Conservation (phyloP, 1,139 yeast species). For the Candida albicans region DNA sequence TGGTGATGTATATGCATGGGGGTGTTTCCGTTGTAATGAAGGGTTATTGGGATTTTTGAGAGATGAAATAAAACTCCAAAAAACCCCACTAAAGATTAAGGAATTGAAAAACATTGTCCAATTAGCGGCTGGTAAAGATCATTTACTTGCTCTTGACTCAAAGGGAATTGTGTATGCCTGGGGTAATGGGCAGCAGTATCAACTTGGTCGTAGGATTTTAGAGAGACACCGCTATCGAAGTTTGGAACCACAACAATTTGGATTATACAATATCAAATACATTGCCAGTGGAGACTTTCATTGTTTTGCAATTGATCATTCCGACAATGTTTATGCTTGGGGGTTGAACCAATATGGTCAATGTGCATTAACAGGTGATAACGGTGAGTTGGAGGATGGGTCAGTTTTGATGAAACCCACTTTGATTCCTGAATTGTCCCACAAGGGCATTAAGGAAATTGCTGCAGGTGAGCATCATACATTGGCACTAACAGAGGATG, state of each 20-base stretch:
- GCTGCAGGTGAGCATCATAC: conserved; percentile 97
- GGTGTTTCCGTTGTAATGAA: conserved; percentile 90
- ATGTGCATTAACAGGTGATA: conserved; percentile 69
- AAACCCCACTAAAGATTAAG: conserved; percentile 61
- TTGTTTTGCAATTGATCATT: conserved; percentile 83
- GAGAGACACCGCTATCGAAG: conserved; percentile 74
- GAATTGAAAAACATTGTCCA: conserved; percentile 74
- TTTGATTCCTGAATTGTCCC: conserved; percentile 55
- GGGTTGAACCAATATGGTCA: conserved; percentile 97
- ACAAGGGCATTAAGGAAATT: conserved; percentile 57
- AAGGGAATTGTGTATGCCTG: conserved; percentile 91
- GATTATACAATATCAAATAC: conserved; percentile 70
- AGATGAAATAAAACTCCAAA: conserved; percentile 58
- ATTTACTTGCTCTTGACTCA: conserved; percentile 75
- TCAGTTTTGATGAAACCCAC: conserved; percentile 80
- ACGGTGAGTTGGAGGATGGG: conserved; percentile 72
- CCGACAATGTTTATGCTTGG: conserved; percentile 80
- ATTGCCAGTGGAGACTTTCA: conserved; percentile 95
- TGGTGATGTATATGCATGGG: conserved; percentile 97
- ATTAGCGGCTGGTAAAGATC: conserved; percentile 91
- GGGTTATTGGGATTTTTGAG: conserved; percentile 84
- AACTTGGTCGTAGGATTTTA: conserved; percentile 79
- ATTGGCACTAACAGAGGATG: conserved; percentile 67
- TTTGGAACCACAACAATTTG: conserved; percentile 76
- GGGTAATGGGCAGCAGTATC: conserved; percentile 96